Evolutionary conservation across 768 basidiomycete genomes (phyloP), one percentile per base, ranked within the genome.

Genomic region (Psilocybe cyanescens): DNA sequence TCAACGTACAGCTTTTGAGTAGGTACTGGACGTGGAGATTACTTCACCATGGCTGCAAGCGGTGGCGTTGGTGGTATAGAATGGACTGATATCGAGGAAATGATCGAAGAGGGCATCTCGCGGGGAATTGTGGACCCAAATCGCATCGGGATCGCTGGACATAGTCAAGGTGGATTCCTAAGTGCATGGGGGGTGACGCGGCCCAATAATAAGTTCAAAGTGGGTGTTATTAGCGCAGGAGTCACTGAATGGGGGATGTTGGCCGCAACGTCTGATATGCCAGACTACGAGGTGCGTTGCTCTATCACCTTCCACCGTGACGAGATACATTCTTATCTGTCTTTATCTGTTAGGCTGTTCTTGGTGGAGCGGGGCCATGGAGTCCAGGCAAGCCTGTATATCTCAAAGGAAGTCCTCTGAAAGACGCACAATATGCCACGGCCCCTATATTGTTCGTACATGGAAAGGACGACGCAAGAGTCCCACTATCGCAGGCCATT

Each of bases 401-500:
- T 46, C 48, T 63, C 4, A 59, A 47, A 24, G 62, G 62, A 37
- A 63, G 62, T 30, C 62, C 62, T 16, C 14, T 63, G 35, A 63
- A 63, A 39, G 62, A 63, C 14, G 62, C 58, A n/a, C 45, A 56
- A 16, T 59, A 63, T 29, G 58, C 56, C 2, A 55, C 48, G 31
- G 62, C 62, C 16, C 54, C 62, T 45, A 51, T 63, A 1, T 31
- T 63, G 19, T 47, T 63, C 12, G n/a, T 63, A 9, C 62, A 63
- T 31, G 62, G 62, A 6, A 64, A 64, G 37, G 51, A 55, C 19
- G 63, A 64, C 35, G 37, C 50, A 8, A 50, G 63, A 35, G 63
- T 64, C 4, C 63, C 63, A 4, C 31, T 64, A n/a, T 54, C 63
- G 8, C 63, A 64, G 35, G 63, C 59, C 7, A 49, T 64, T 24